Percentiles rank a stretch among this genome's conserved stretches.
Conservation (phyloP, 2,329 filamentous ascomycete genomes). For the Ophiostoma sp. region DNA sequence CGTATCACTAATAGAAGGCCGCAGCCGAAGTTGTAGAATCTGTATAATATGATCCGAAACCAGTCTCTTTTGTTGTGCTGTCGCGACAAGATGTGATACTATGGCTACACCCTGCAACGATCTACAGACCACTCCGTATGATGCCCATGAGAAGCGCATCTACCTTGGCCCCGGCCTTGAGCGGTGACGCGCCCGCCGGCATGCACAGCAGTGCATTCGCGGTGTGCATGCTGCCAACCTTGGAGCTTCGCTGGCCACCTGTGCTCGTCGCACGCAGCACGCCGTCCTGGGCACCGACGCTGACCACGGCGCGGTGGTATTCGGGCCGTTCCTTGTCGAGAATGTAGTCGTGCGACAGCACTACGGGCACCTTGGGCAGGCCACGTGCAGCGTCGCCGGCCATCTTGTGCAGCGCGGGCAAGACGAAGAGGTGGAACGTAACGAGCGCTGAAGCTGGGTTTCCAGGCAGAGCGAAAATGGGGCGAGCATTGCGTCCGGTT, state of each 20-base stretch:
- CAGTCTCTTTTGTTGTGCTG: neutral
- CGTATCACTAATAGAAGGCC: conserved; percentile 4
- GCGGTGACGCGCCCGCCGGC: conserved; percentile 57
- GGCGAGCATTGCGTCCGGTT: conserved; percentile 50
- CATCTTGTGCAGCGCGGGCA: conserved; percentile 76
- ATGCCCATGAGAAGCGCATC: conserved; percentile 74
- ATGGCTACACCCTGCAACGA: too few relatives aligned
- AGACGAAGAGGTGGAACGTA: conserved; percentile 88
- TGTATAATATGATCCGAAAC: conserved; percentile 18
- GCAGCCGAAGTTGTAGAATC: conserved; percentile 16
- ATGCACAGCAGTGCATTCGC: conserved; percentile 83
- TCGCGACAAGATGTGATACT: neutral
- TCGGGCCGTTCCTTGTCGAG: conserved; percentile 74
- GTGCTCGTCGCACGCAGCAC: conserved; percentile 71
- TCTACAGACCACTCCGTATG: neutral
- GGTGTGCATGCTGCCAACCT: conserved; percentile 79
- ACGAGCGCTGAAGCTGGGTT: conserved; percentile 93
- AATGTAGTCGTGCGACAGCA: conserved; percentile 64
- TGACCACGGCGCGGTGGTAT: conserved; percentile 81
- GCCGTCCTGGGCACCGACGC: conserved; percentile 64
- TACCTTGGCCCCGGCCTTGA: conserved; percentile 64
- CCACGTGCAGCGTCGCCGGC: conserved; percentile 64
- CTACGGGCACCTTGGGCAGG: conserved; percentile 66
- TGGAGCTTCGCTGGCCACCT: conserved; percentile 82
- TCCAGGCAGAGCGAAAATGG: conserved; percentile 85